Evolutionary conservation across 768 basidiomycete genomes (phyloP).

Genomic region (Agrocybe chaxingu): DNA sequence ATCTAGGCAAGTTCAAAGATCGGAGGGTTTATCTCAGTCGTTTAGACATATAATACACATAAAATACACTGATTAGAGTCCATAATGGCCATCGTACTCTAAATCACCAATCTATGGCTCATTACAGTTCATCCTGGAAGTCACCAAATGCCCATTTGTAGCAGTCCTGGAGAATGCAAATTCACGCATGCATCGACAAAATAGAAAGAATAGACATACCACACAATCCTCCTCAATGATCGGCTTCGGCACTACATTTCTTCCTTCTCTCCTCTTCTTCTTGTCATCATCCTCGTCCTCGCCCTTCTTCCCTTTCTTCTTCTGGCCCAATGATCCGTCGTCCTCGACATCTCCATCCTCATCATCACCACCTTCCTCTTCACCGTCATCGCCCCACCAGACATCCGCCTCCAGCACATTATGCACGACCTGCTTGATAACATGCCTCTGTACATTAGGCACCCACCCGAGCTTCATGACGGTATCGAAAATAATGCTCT

Average conservation of each 20-base stretch:
- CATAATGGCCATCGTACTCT: too few species aligned
- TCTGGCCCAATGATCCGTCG: conserved; percentile 19
- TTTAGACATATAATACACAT: too few species aligned
- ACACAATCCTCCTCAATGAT: conserved; percentile 63
- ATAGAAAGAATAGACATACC: conserved; percentile 29
- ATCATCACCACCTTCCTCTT: conserved; percentile 30
- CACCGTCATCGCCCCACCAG: conserved; percentile 43
- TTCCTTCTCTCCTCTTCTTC: conserved; percentile 28
- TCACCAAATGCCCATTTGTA: conserved; percentile 72
- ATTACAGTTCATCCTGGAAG: conserved; percentile 24
- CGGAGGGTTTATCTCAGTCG: too few species aligned
- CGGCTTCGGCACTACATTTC: conserved; percentile 53
- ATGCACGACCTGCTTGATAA: conserved; percentile 67
- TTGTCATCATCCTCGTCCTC: conserved; percentile 12
- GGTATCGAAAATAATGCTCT: conserved; percentile 86
- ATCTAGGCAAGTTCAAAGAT: too few species aligned
- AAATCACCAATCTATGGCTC: too few species aligned
- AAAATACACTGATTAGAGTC: too few species aligned
- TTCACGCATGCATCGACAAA: not conserved
- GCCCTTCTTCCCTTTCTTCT: conserved; percentile 8
- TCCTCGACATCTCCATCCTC: conserved; percentile 2
- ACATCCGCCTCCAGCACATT: conserved; percentile 50
- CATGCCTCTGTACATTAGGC: conserved; percentile 76
- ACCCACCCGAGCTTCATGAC: conserved; percentile 79
- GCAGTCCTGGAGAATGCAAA: conserved; percentile 54